Base-by-base conservation (phyloP, 495 filamentous ascomycete genomes). In the Penicilliopsis zonata region DNA sequence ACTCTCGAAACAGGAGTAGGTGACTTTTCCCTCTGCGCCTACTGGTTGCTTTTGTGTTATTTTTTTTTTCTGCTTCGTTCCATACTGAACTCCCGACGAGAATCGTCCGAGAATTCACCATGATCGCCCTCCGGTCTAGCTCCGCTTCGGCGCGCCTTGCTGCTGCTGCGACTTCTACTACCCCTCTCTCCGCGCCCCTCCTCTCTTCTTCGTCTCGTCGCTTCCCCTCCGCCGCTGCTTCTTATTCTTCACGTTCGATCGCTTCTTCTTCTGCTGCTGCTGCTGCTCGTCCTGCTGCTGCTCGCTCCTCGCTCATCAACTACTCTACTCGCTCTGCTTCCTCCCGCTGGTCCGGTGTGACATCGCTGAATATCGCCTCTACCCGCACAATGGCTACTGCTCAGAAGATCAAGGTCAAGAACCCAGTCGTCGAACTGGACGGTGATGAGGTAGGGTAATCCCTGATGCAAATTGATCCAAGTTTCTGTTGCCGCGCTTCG, bases 361-460 rank as follows among this genome's bases (percentile, higher is more conserved):
- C 35, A 33, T 40, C 47, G 23, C 39, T 52, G 38, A 44, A 47
- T 35, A 35, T 47, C 28, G 48, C 41, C 33, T 57, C 63, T 55
- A 41, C 38, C 44, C 61, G 61, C 58, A 64, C 46, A 29, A 63
- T 66, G 61, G 56, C 61, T 36, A 52, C 58, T 41, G 56, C 62
- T 41, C 12, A 43, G 41, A 94, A 93, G 76, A 95, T 95, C 69
- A 84, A 90, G 69, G 87, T 95, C 54, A 80, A 87, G 74, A 96
- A 92, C 61, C 90, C 90, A 37, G 76, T 98, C 50, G 90, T 98
- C 58, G 84, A 88, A 59, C 70, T 98, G 51, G 90, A 98, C 58
- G 90, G 90, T 47, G 90, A 98, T 69, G 90, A 98, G 65, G 64
- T 69, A 61, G 36, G 61, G n/a, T n/a, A n/a, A n/a, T n/a, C n/a